A percentile compares a stretch with the other conserved stretches of the same genome.
phyloP scores from a whole-genome alignment of 331 rosid genomes.

The Quercus tomentella region DNA sequence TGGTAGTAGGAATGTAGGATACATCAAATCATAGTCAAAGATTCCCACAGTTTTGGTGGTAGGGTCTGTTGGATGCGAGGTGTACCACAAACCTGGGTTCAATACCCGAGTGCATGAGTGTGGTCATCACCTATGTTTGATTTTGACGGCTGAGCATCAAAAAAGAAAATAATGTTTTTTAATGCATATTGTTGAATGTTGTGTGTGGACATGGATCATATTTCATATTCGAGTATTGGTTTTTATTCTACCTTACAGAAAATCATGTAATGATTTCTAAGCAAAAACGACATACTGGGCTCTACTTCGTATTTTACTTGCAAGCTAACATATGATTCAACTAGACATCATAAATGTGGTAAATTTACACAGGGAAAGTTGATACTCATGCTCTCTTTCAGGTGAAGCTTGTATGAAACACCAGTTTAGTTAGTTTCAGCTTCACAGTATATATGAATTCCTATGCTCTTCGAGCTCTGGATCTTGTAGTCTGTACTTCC shows the following conservation, averaged over 20 bases:
- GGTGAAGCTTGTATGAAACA: background rate
- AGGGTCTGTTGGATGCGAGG: background rate
- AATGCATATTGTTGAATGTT: background rate
- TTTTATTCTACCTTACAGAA: background rate
- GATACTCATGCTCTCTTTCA: background rate
- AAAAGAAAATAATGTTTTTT: background rate
- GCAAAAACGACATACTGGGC: background rate
- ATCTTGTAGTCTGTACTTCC: background rate
- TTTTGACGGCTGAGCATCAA: background rate
- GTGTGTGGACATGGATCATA: background rate
- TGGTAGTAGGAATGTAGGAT: background rate
- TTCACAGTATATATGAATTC: background rate
- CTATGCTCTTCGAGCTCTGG: background rate
- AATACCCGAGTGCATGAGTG: background rate
- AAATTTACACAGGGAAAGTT: background rate
- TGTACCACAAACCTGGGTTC: background rate
- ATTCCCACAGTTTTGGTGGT: background rate
- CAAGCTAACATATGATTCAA: background rate
- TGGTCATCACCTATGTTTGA: background rate
- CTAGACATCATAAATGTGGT: background rate
- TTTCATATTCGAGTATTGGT: background rate
- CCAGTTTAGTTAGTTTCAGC: background rate
- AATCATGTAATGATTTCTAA: background rate
- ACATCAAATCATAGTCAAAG: background rate
- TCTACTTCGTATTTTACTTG: background rate